phyloP scores from a whole-genome alignment of 441 rosid species.

The Mallotus repandus region DNA sequence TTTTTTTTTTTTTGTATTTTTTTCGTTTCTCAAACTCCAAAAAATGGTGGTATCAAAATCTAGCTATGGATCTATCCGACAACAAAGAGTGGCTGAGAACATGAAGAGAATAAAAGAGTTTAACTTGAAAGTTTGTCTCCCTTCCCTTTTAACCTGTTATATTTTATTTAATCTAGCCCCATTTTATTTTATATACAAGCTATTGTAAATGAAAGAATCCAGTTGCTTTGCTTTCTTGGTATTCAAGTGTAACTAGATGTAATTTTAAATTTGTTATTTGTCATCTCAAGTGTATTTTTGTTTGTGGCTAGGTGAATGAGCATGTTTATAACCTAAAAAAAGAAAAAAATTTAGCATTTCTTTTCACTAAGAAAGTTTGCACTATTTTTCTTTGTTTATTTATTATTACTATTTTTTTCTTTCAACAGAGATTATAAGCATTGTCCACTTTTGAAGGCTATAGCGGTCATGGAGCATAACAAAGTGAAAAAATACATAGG shows the following conservation, averaged over 20 bases:
- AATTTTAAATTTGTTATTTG: background rate
- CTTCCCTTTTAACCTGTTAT: background rate
- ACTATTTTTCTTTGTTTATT: no score
- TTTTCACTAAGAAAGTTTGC: background rate
- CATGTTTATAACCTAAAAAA: background rate
- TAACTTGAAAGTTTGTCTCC: slow-evolving; percentile 53
- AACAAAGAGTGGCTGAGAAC: no score
- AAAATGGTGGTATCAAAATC: no score
- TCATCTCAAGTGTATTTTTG: background rate
- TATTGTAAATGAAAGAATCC: background rate
- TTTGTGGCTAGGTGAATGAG: background rate
- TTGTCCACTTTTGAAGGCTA: slow-evolving; percentile 78
- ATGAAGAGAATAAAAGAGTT: no score
- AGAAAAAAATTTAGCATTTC: background rate
- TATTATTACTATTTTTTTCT: background rate
- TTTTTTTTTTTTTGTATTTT: no score
- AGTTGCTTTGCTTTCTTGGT: background rate
- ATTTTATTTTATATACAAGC: background rate
- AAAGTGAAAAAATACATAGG: slow-evolving; percentile 69
- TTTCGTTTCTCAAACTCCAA: no score
- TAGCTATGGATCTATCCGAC: no score
- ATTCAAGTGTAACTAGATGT: background rate
- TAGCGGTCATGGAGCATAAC: slow-evolving; percentile 89
- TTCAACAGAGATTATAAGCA: slow-evolving; percentile 66
- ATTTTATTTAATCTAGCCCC: background rate